Conservation (phyloP, 2,329 filamentous ascomycete species). For the Penicillium sp. region DNA sequence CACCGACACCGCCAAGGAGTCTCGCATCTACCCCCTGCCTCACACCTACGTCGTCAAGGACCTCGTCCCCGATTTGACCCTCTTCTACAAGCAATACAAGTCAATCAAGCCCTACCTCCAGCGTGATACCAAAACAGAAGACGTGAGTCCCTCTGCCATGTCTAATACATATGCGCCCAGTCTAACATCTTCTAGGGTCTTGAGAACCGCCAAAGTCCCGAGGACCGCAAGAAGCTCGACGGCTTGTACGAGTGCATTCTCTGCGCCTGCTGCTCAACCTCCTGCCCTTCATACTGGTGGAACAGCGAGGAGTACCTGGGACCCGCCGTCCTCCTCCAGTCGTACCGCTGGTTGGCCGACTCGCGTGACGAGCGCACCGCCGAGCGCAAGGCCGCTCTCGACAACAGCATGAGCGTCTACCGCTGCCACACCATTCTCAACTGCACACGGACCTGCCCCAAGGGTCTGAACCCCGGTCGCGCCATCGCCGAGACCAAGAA, state of each 20-base stretch:
- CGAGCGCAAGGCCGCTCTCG: slow-evolving; percentile 84
- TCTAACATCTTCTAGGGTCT: slow-evolving; percentile 61
- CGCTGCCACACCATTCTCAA: slow-evolving; percentile 99
- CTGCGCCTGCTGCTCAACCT: slow-evolving; percentile 98
- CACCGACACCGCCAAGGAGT: slow-evolving; percentile 72
- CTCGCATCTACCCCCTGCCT: slow-evolving; percentile 95
- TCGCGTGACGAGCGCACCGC: slow-evolving; percentile 86
- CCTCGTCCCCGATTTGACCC: slow-evolving; percentile 92
- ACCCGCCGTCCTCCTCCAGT: slow-evolving; percentile 93
- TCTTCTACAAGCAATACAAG: slow-evolving; percentile 99
- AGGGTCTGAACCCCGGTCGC: slow-evolving; percentile 93
- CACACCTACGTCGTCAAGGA: slow-evolving; percentile 99
- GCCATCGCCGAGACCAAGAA: slow-evolving; percentile 99
- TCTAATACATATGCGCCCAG: background rate
- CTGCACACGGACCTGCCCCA: slow-evolving; percentile 95
- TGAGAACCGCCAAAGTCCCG: slow-evolving; percentile 87
- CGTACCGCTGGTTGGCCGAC: slow-evolving; percentile 95
- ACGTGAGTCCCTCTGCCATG: slow-evolving; percentile 60
- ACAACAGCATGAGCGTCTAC: slow-evolving; percentile 99
- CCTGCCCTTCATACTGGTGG: slow-evolving; percentile 99
- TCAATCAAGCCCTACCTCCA: slow-evolving; percentile 99
- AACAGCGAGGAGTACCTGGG: slow-evolving; percentile 98
- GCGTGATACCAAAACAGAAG: slow-evolving; percentile 75
- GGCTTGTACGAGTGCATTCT: slow-evolving; percentile 99
- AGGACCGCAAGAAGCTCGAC: slow-evolving; percentile 93